Evolutionary conservation across 306 rosid genomes (phyloP).

Genomic region (Cucurbita pepo): DNA sequence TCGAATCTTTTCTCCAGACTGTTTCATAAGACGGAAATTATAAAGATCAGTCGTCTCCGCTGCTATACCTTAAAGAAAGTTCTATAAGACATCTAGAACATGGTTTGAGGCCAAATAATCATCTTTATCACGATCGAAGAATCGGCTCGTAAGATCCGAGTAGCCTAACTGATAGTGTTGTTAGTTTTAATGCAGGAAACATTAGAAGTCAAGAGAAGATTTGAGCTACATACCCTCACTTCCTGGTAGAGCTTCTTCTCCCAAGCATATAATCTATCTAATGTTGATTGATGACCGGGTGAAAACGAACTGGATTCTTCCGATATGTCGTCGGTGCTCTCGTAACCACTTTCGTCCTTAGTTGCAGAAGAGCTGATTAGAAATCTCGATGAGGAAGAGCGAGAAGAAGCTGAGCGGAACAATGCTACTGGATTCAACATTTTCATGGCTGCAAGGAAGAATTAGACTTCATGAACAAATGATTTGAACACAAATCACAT

Average conservation of each 20-base stretch:
- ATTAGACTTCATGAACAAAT: neutral
- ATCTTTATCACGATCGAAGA: neutral
- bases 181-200: neutral
- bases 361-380: conserved; percentile 25
- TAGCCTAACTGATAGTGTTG: neutral
- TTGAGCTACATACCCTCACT: conserved; percentile 44
- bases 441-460: conserved; percentile 48
- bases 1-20: conserved; percentile 76
- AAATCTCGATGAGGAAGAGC: conserved; percentile 52
- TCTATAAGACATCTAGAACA: neutral
- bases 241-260: conserved; percentile 88
- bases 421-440: conserved; percentile 86
- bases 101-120: neutral
- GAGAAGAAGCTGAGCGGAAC: conserved; percentile 70
- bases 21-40: conserved; percentile 20
- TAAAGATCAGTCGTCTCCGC: neutral
- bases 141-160: neutral
- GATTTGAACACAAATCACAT: no score
- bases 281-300: conserved; percentile 67
- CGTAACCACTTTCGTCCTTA: conserved; percentile 34
- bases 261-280: conserved; percentile 82
- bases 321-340: conserved; percentile 25
- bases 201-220: neutral
- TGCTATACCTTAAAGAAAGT: neutral
- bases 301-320: conserved; percentile 40